phyloP scores from a whole-genome alignment of 306 rosid species.

The Inga leiocalycina region DNA sequence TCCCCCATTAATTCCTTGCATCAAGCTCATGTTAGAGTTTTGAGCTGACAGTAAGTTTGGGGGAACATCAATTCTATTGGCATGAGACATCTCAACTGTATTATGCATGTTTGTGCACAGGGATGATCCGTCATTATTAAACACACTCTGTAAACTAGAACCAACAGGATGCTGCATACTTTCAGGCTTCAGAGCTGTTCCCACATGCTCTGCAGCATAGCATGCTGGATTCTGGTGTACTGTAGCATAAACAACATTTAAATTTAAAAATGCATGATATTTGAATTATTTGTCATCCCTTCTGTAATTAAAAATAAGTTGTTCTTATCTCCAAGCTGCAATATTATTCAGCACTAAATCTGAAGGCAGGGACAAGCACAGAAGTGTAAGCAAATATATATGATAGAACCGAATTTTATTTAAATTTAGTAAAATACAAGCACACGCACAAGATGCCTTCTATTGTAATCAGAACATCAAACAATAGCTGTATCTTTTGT shows the following conservation, averaged over 20 bases:
- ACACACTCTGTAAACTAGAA: constrained; percentile 58
- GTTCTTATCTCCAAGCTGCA: too few species aligned
- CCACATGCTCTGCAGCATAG: constrained; percentile 53
- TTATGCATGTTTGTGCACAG: constrained; percentile 63
- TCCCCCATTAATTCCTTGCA: constrained; percentile 78
- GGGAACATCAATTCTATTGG: constrained; percentile 63
- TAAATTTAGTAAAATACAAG: neutral
- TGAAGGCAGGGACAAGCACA: neutral
- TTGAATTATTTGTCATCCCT: too few species aligned
- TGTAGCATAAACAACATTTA: constrained; percentile 40
- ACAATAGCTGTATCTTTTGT: neutral
- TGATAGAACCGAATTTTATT: neutral
- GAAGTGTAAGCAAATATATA: neutral
- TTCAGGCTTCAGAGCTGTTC: constrained; percentile 58
- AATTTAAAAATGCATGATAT: too few species aligned
- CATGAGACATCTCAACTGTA: constrained; percentile 59
- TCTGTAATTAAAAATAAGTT: too few species aligned
- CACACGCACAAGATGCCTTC: neutral
- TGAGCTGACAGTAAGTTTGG: constrained; percentile 59
- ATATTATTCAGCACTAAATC: too few species aligned
- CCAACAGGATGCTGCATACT: constrained; percentile 62
- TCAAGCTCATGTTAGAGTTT: constrained; percentile 63
- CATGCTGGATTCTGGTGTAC: constrained; percentile 68
- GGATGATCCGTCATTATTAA: constrained; percentile 70
- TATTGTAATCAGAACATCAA: neutral